A percentile compares a stretch with the other conserved stretches of the same genome.
Evolutionary conservation across 2,329 filamentous ascomycete species (phyloP).

Genomic region (Cytospora chrysosperma): DNA sequence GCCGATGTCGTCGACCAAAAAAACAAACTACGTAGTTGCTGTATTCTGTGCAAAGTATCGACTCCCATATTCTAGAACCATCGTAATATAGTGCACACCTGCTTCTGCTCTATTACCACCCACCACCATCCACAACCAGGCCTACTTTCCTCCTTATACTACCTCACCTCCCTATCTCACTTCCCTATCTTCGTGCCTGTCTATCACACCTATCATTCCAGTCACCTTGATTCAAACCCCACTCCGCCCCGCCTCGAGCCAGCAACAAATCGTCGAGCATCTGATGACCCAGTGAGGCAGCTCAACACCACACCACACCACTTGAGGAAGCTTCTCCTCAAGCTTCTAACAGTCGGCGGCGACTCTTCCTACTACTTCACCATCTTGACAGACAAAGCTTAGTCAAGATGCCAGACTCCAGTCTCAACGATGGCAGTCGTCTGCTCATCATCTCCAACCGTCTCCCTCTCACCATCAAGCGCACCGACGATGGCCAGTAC

Average conservation of each 20-base stretch:
- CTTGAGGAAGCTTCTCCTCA: neutral
- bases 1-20: neutral
- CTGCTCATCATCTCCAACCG: constrained; percentile 91
- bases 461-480: constrained; percentile 94
- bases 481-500: constrained; percentile 86
- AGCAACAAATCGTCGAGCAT: neutral
- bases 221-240: neutral
- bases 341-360: too few species aligned
- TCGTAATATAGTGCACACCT: neutral
- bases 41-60: neutral
- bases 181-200: too few species aligned
- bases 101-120: neutral
- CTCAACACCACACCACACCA: neutral
- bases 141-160: neutral
- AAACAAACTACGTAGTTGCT: neutral
- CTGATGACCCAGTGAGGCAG: too few species aligned
- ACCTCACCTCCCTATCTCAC: too few species aligned
- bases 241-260: too few species aligned
- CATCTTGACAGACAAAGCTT: neutral
- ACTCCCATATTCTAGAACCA: neutral
- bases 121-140: neutral
- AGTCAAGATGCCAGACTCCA: constrained; percentile 13
- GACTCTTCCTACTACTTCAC: neutral
- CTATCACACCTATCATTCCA: neutral
- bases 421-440: constrained; percentile 35